phyloP scores from a whole-genome alignment of 2,329 filamentous ascomycete genomes.

The Catunica adiposa region DNA sequence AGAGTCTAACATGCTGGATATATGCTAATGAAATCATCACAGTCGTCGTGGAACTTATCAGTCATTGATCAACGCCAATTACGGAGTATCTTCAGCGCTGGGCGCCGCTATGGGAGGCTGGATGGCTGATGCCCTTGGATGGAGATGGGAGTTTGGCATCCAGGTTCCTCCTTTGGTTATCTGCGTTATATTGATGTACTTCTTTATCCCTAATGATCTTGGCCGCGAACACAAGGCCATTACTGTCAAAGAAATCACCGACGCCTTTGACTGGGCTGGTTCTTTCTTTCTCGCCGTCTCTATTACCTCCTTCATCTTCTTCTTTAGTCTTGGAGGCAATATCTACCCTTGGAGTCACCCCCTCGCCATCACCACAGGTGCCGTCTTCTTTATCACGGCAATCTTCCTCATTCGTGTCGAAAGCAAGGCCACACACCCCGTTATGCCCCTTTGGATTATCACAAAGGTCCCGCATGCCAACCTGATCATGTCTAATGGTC shows the following conservation, averaged over 20 bases:
- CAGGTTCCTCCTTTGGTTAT: slow-evolving; percentile 37
- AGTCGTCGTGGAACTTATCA: slow-evolving; percentile 52
- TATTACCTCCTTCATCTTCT: slow-evolving; percentile 42
- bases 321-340: slow-evolving; percentile 48
- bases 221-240: slow-evolving; percentile 31
- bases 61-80: slow-evolving; percentile 50
- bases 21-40: not conserved
- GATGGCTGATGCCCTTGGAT: slow-evolving; percentile 53
- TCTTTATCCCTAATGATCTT: slow-evolving; percentile 36
- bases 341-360: slow-evolving; percentile 45
- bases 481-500: slow-evolving; percentile 39
- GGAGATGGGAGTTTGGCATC: slow-evolving; percentile 55
- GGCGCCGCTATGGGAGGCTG: slow-evolving; percentile 55
- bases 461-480: slow-evolving; percentile 34
- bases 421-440: slow-evolving; percentile 32
- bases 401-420: slow-evolving; percentile 36
- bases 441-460: slow-evolving; percentile 43
- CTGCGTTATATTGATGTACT: slow-evolving; percentile 28
- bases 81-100: slow-evolving; percentile 38
- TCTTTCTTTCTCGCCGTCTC: slow-evolving; percentile 35
- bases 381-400: slow-evolving; percentile 30
- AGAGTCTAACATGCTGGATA: not conserved
- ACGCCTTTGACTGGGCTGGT: slow-evolving; percentile 39
- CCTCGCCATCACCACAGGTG: slow-evolving; percentile 32
- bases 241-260: slow-evolving; percentile 31